Base-by-base conservation (phyloP, 495 filamentous ascomycete species). In the Neohortaea acidophila region DNA sequence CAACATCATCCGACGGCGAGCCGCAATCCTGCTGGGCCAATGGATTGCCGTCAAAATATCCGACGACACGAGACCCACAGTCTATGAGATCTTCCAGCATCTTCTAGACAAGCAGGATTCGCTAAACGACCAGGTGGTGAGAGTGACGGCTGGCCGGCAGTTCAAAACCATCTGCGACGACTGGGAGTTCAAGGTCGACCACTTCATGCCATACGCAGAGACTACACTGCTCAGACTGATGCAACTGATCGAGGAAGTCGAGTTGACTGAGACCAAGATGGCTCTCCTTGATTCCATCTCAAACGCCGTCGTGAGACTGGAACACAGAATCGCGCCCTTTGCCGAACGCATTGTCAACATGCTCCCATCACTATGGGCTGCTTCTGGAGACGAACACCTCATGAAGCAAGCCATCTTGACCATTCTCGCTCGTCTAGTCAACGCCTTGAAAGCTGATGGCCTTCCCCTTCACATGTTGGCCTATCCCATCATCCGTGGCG, bases 331-430 rank as follows among this genome's bases (percentile, higher is more conserved):
- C 42, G 60, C 67, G 2, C 75, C 72, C 6, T 91, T 81, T 50
- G 79, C 84, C 1, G 79, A 91, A 43, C 66, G 72, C 33, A 80
- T 97, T 17, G 73, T 97, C 42, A 60, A 69, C 3, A 67, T 84
- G 15, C 65, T 96, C n/a, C 83, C 84, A 2, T 66, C 71, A 1
- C 63, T 94, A 9, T 97, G 89, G 89, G 76, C 81, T 39, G 70
- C 73, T 15, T 77, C 79, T 4, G 82, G 76, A 8, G 75, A 78
- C 28, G 77, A 89, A 54, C 76, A 86, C 57, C 65, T 86, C 33
- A 79, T 94, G 70, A 94, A 94, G 59, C 84, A 94, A 58, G 73
- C 79, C 0, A 81, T 94, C 30, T 66, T 96, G n/a, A 77, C 74
- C 3, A 73, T 94, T 23, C 69, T 94, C 17, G 67, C 79, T 1